Conservation (phyloP, 2,329 filamentous ascomycete genomes). For the Microsporum canis region DNA sequence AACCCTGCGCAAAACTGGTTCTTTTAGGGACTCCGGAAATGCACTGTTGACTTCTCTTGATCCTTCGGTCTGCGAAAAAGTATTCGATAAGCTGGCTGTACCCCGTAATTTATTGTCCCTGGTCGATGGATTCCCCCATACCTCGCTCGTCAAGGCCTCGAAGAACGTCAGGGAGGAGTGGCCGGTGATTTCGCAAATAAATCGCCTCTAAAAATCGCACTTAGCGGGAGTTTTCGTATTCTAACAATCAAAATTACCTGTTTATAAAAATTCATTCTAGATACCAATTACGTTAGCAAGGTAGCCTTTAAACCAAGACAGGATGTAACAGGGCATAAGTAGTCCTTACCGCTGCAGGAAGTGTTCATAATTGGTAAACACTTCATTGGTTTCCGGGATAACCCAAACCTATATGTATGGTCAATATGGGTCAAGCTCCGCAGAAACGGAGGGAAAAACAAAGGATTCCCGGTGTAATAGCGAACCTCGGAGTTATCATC, state of each 20-base stretch:
- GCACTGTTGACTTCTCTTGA: constrained; percentile 81
- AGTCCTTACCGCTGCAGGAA: constrained; percentile 67
- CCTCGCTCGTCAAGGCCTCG: constrained; percentile 82
- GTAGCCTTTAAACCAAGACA: constrained; percentile 15
- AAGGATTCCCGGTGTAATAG: not conserved
- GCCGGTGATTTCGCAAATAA: constrained; percentile 92
- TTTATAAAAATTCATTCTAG: constrained; percentile 83
- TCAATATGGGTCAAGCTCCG: constrained; percentile 13
- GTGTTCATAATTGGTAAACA: constrained; percentile 79
- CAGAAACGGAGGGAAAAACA: constrained; percentile 1
- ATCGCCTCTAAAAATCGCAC: constrained; percentile 51
- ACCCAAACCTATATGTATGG: constrained; percentile 62
- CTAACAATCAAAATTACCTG: constrained; percentile 45
- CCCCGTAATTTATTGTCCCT: not conserved
- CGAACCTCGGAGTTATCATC: constrained; percentile 75
- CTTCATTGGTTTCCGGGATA: constrained; percentile 78
- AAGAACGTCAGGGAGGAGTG: constrained; percentile 88
- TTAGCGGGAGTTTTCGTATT: not conserved
- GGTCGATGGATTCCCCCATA: constrained; percentile 37
- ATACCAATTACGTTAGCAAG: constrained; percentile 3
- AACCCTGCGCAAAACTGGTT: constrained; percentile 77
- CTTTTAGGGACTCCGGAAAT: constrained; percentile 84
- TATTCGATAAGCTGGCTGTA: constrained; percentile 19
- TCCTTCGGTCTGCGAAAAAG: constrained; percentile 52
- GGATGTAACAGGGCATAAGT: not conserved